phyloP scores from a whole-genome alignment of 768 basidiomycete species.

The Collybiopsis luxurians region DNA sequence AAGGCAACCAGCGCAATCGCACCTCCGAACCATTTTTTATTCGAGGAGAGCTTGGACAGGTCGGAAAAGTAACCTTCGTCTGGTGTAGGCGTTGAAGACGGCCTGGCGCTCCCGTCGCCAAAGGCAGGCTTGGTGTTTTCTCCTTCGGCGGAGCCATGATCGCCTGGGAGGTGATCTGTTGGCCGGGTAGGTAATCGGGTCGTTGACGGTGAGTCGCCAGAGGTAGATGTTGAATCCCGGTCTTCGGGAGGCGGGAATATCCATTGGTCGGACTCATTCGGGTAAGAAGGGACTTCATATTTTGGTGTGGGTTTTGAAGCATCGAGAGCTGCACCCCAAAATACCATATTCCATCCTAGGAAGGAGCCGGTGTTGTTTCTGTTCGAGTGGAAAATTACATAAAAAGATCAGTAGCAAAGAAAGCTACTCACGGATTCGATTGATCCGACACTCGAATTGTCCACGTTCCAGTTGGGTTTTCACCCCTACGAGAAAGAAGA shows the following conservation, averaged over 20 bases:
- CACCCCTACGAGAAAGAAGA: no score
- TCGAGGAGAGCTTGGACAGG: conserved; percentile 68
- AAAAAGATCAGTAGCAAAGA: not conserved
- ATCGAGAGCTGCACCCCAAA: conserved; percentile 90
- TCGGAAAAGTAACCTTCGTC: conserved; percentile 87
- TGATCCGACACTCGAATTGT: conserved; percentile 84
- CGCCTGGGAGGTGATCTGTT: conserved; percentile 82
- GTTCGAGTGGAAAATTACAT: conserved; percentile 47
- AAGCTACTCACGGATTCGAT: conserved; percentile 16
- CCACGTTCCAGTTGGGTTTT: conserved; percentile 90
- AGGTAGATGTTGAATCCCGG: conserved; percentile 24
- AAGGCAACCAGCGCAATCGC: conserved; percentile 77
- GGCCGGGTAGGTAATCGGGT: conserved; percentile 79
- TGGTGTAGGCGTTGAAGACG: conserved; percentile 53
- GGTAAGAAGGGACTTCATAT: conserved; percentile 50
- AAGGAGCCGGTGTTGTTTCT: conserved; percentile 59
- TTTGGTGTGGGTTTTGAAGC: conserved; percentile 51
- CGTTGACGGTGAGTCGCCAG: conserved; percentile 34
- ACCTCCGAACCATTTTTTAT: conserved; percentile 87
- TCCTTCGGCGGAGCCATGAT: conserved; percentile 77
- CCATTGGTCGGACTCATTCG: conserved; percentile 39
- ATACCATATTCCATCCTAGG: conserved; percentile 87
- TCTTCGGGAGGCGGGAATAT: conserved; percentile 48
- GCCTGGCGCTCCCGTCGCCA: conserved; percentile 24
- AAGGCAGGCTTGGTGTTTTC: conserved; percentile 80